phyloP scores from a whole-genome alignment of 805 yeast species.

The Ogataea nonfermentans region DNA sequence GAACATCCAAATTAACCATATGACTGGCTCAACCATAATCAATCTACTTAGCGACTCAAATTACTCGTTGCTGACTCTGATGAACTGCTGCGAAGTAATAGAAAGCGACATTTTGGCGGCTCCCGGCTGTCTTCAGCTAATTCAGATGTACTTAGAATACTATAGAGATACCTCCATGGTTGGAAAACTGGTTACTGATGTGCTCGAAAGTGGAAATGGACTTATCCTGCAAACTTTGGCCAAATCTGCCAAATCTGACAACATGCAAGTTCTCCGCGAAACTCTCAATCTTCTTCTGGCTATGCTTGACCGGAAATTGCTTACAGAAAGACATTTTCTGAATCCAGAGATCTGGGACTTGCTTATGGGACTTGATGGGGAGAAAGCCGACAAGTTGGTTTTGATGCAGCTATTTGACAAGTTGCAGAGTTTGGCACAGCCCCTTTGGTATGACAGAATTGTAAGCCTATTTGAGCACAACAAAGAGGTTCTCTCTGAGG shows the following conservation, averaged over 20 bases:
- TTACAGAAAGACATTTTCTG: constrained; percentile 1
- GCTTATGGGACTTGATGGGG: constrained; percentile 4
- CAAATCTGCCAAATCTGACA: background rate
- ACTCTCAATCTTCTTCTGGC: background rate
- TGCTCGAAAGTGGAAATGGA: constrained; percentile 18
- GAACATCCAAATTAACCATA: constrained; percentile 8
- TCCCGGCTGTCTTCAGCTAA: constrained; percentile 22
- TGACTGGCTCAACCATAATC: constrained; percentile 10
- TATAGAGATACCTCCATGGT: constrained; percentile 7
- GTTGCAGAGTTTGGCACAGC: constrained; percentile 15
- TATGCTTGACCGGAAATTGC: background rate
- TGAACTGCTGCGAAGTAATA: constrained; percentile 21
- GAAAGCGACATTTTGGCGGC: constrained; percentile 13
- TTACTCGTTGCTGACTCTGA: constrained; percentile 13
- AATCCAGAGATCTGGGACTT: constrained; percentile 16
- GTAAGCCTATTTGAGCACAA: constrained; percentile 22
- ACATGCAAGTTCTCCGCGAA: background rate
- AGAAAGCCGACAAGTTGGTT: background rate
- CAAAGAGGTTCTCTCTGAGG: constrained; percentile 15
- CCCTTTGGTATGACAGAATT: constrained; percentile 10
- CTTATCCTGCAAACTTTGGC: constrained; percentile 14
- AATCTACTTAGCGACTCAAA: constrained; percentile 15
- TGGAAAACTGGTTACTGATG: constrained; percentile 16
- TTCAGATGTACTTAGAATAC: constrained; percentile 16
- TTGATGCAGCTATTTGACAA: constrained; percentile 14